These are phyloP conservation scores for Rhodofomes roseus DNA, from an alignment of 1,284 basidiomycete genomes.

Conservation along the genomic window DNA sequence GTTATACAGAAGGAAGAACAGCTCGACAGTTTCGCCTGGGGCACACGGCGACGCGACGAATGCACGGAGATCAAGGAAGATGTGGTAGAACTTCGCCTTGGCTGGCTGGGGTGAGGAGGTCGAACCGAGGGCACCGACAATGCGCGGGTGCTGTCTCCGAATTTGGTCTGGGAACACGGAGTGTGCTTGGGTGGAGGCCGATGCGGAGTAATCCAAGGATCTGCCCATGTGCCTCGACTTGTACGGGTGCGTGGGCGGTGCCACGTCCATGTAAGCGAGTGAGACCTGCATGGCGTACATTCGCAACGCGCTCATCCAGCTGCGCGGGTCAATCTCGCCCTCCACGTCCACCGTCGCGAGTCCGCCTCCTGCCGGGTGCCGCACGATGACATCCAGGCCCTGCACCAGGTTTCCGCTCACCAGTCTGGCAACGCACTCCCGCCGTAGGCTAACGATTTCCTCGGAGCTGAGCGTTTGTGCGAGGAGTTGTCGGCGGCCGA, in stretches of 20 bases:
- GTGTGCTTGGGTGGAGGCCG: conserved; percentile 56
- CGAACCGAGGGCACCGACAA: conserved; percentile 43
- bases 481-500: conserved; percentile 86
- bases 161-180: conserved; percentile 62
- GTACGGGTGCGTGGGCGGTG: conserved; percentile 28
- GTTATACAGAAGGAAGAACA: conserved; percentile 93
- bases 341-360: conserved; percentile 84
- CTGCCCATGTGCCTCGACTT: conserved; percentile 21
- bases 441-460: conserved; percentile 79
- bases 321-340: conserved; percentile 68
- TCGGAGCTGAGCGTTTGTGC: conserved; percentile 86
- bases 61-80: conserved; percentile 86
- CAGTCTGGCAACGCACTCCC: conserved; percentile 85
- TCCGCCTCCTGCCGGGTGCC: conserved; percentile 89
- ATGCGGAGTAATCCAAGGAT: conserved; percentile 35
- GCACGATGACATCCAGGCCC: conserved; percentile 91
- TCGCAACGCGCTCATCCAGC: conserved; percentile 82
- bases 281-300: conserved; percentile 88
- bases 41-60: conserved; percentile 89
- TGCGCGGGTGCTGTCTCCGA: conserved; percentile 44
- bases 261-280: conserved; percentile 75
- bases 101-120: conserved; percentile 30
- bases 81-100: conserved; percentile 80
- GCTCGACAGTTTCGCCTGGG: conserved; percentile 88
- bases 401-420: conserved; percentile 92